phyloP scores from a whole-genome alignment of 257 asterid species.

The Nemophila menziesii region DNA sequence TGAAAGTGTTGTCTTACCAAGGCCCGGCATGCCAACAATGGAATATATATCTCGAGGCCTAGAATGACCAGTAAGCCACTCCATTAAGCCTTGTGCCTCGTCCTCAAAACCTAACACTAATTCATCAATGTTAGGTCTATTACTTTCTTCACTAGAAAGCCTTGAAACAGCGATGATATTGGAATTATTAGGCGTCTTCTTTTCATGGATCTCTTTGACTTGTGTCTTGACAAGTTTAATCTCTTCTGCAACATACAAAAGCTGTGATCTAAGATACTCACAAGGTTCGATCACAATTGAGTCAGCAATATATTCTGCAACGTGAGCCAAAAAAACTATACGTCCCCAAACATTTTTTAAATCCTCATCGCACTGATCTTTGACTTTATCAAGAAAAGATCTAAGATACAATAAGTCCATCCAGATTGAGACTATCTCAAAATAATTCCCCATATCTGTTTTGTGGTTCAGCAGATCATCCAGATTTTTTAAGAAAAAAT shows the following conservation, averaged over 20 bases:
- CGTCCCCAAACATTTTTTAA: neutral
- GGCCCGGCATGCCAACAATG: neutral
- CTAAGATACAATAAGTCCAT: neutral
- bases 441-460: neutral
- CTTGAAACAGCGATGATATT: neutral
- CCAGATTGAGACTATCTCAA: neutral
- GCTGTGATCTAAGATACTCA: neutral
- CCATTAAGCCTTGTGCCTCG: neutral
- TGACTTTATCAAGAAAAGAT: neutral
- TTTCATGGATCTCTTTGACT: neutral
- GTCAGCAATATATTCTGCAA: neutral
- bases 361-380: neutral
- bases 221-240: neutral
- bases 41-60: neutral
- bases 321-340: neutral
- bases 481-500: neutral
- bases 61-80: neutral
- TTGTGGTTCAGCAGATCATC: neutral
- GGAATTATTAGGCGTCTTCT: neutral
- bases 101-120: neutral
- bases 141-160: neutral
- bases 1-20: neutral
- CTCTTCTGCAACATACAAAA: neutral
- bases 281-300: neutral
- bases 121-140: neutral